phyloP scores from a whole-genome alignment of 73 alveolate genomes.

The Paramecium sonneborni region DNA sequence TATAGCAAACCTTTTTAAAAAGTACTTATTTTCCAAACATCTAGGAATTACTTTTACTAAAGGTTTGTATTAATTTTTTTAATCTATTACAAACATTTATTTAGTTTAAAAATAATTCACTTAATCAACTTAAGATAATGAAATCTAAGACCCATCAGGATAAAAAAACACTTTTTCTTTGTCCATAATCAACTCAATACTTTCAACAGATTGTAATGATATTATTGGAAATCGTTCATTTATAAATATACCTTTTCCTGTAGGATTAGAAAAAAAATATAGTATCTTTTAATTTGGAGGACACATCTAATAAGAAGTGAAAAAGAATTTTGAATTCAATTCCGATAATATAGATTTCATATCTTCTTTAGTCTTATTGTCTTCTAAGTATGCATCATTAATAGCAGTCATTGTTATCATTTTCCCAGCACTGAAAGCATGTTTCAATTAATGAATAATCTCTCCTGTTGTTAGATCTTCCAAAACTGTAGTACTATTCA shows the following conservation, averaged over 20 bases:
- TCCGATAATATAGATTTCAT: constrained; percentile 6
- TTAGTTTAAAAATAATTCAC: constrained; percentile 39
- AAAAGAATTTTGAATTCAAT: background rate
- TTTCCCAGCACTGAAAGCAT: background rate
- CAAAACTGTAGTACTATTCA: background rate
- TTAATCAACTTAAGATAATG: background rate
- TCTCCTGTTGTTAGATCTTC: constrained; percentile 41
- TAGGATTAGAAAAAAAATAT: constrained; percentile 50
- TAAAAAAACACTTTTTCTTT: background rate
- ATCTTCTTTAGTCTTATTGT: background rate
- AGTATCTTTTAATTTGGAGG: constrained; percentile 56
- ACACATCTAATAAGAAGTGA: constrained; percentile 26
- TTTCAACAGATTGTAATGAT: background rate
- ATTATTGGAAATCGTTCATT: constrained; percentile 12
- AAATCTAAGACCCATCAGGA: background rate
- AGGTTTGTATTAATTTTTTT: constrained; percentile 49
- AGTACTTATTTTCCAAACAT: background rate
- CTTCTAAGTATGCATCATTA: background rate
- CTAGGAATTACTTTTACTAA: constrained; percentile 33
- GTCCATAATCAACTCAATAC: background rate
- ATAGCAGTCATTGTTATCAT: constrained; percentile 7
- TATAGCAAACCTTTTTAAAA: background rate
- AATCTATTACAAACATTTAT: constrained; percentile 45
- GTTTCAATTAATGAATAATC: background rate
- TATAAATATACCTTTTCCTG: constrained; percentile 32